Base-by-base conservation (phyloP, 1,139 yeast genomes). In the Kurtzmaniella quercitrusa region DNA sequence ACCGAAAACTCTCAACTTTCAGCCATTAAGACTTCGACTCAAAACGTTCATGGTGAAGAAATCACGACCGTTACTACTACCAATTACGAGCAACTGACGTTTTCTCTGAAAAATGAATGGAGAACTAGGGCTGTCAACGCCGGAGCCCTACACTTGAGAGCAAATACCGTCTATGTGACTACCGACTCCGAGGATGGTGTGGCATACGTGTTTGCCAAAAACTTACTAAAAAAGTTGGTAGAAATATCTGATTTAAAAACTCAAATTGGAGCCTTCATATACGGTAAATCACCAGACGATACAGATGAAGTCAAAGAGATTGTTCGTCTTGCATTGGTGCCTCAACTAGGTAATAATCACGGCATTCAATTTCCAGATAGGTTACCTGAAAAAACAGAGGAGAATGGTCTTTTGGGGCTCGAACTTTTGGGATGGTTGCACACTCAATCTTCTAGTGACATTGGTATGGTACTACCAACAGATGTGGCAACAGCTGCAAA, bases 21-120 rank as follows among this genome's bases (percentile, higher is more conserved):
- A 0, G 96, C 96, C 0, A 74, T 86, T 55, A 91, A 89, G 55
- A 82, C 95, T 1, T 83, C 83, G 45, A 87, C 96, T 0, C 82
- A 85, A 23, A 94, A 90, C 58, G 95, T 89, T 2, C 97, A 91
- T 56, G 99, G 99, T 34, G 98, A 93, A 58, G 95, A 91, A 55
- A 91, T 94, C 56, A 84, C 86, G 34, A 94, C 96, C 0, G 96
- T 93, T 17, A 90, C 98, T 0, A 90, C 98, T 0, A 82, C 94
- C 17, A 82, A 82, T 52, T 91, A 87, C 58, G 98, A 90, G 57
- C 95, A 89, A 54, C 85, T 81, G 67, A 68, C 84, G 2, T 93
- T 93, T 58, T 75, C 83, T 37, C 88, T 97, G 2, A 84, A 82
- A 59, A 83, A 90, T 36, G 96, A 91, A 59, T 93, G 99, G 99